Evolutionary conservation across 2,329 filamentous ascomycete genomes (phyloP).

Genomic region (Fusarium robinianum): DNA sequence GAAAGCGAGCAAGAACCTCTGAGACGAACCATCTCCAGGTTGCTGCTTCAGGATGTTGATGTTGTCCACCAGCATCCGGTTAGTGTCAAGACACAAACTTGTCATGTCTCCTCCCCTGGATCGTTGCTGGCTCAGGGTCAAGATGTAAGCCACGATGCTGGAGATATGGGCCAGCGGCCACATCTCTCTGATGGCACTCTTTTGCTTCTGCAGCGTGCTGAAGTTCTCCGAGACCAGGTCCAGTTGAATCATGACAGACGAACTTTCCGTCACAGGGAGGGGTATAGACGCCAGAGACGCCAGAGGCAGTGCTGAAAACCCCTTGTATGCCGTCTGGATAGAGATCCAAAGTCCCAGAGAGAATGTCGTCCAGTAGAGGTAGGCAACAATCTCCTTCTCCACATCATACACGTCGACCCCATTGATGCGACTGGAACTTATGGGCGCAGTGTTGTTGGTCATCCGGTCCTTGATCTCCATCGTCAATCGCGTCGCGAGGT

Average conservation of each 20-base stretch:
- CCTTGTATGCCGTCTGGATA: slow-evolving; percentile 40
- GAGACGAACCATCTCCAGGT: slow-evolving; percentile 31
- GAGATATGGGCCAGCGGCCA: slow-evolving; percentile 43
- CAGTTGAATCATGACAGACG: slow-evolving; percentile 40
- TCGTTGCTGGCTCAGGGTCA: slow-evolving; percentile 35
- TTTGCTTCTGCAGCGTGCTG: slow-evolving; percentile 44
- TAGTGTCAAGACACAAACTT: slow-evolving; percentile 37
- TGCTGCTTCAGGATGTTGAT: slow-evolving; percentile 31
- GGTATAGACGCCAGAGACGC: slow-evolving; percentile 36
- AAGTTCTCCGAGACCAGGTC: slow-evolving; percentile 45
- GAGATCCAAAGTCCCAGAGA: slow-evolving; percentile 46
- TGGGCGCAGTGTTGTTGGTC: slow-evolving; percentile 31
- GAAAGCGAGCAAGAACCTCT: slow-evolving; percentile 37
- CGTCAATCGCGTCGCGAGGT: slow-evolving; percentile 40
- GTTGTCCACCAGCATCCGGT: slow-evolving; percentile 34
- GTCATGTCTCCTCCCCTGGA: too few species aligned
- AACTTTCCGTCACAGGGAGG: slow-evolving; percentile 38
- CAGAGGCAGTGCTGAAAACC: slow-evolving; percentile 32
- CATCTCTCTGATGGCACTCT: slow-evolving; percentile 41
- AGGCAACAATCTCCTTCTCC: slow-evolving; percentile 46
- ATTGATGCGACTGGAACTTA: slow-evolving; percentile 45
- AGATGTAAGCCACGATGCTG: slow-evolving; percentile 39
- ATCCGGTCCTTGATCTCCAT: slow-evolving; percentile 42
- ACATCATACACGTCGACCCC: slow-evolving; percentile 47
- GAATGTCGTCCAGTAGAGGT: slow-evolving; percentile 47